Percentiles rank a stretch among this genome's conserved stretches.
These are phyloP conservation scores for Lichtheimia hyalospora DNA, from an alignment of 371 early-diverging fungal genomes.

Conservation along the genomic window DNA sequence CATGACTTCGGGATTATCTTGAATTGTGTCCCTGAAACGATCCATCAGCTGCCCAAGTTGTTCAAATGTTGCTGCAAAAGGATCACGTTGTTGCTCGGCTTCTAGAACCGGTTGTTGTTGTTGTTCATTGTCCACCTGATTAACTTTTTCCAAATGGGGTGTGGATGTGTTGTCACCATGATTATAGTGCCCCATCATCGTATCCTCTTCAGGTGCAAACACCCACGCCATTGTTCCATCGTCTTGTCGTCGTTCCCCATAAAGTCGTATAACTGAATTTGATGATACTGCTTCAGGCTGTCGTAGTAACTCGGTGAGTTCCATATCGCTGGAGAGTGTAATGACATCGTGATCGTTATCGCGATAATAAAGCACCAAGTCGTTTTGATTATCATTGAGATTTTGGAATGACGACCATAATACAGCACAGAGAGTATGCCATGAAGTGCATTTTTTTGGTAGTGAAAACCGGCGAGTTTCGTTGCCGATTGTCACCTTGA, in stretches of 20 bases:
- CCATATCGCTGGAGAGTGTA: constrained; percentile 13
- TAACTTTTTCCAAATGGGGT: neutral
- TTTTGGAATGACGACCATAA: constrained; percentile 7
- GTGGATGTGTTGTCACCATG: neutral
- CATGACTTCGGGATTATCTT: constrained; percentile 9
- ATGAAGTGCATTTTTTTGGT: constrained; percentile 3
- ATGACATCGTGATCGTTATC: constrained; percentile 18
- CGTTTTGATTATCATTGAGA: neutral
- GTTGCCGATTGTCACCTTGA: constrained; percentile 14
- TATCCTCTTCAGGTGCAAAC: constrained; percentile 7
- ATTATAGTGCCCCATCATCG: neutral
- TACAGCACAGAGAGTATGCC: constrained; percentile 7
- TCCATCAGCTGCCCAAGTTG: constrained; percentile 12
- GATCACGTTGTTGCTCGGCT: neutral
- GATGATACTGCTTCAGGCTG: constrained; percentile 7
- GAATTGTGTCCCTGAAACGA: constrained; percentile 4
- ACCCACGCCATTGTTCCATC: constrained; percentile 8
- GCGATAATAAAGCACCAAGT: constrained; percentile 14
- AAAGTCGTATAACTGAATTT: constrained; percentile 6
- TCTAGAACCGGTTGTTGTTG: neutral
- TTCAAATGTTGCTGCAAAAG: constrained; percentile 4
- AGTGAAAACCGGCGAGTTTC: constrained; percentile 12
- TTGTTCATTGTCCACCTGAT: constrained; percentile 1
- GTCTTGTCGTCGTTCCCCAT: constrained; percentile 7
- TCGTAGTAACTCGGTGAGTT: constrained; percentile 12